Percentiles rank a stretch among this genome's conserved stretches.
Evolutionary conservation across 208 protist species (phyloP).

Genomic region (Phytomonas serpens): DNA sequence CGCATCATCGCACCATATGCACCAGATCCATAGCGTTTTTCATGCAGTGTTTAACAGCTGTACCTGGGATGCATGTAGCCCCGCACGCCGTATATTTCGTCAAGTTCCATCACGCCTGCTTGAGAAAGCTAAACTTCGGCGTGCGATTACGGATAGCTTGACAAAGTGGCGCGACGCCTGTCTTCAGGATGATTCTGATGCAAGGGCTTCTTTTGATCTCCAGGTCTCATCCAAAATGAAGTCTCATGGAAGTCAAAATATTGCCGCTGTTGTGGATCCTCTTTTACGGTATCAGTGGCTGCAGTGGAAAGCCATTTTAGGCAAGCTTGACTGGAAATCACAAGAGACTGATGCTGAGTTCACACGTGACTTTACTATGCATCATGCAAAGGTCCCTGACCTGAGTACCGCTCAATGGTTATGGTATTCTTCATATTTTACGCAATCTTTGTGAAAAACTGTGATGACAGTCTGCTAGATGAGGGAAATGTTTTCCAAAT

Average conservation of each 20-base stretch:
- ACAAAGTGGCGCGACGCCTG: constrained; percentile 15
- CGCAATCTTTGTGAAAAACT: constrained; percentile 19
- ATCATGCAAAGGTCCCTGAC: constrained; percentile 5
- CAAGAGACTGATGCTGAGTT: neutral
- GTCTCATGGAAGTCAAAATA: neutral
- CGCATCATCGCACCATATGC: neutral
- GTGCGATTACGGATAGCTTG: constrained; percentile 10
- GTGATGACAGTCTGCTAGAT: neutral
- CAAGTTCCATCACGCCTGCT: constrained; percentile 33
- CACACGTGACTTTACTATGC: neutral
- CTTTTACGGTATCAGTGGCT: constrained; percentile 34
- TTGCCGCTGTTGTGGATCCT: constrained; percentile 13
- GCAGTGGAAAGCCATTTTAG: constrained; percentile 23
- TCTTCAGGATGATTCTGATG: neutral
- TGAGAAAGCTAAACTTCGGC: constrained; percentile 38
- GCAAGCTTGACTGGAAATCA: constrained; percentile 13
- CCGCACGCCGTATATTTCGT: constrained; percentile 47
- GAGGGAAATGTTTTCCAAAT: neutral
- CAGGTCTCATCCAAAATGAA: neutral
- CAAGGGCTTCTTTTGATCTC: neutral
- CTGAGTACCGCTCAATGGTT: constrained; percentile 30
- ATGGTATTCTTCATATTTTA: constrained; percentile 49
- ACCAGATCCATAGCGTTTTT: neutral
- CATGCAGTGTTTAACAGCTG: constrained; percentile 44
- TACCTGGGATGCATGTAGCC: constrained; percentile 44